Conservation (phyloP, 306 rosid genomes). For the Vachellia collinsii region DNA sequence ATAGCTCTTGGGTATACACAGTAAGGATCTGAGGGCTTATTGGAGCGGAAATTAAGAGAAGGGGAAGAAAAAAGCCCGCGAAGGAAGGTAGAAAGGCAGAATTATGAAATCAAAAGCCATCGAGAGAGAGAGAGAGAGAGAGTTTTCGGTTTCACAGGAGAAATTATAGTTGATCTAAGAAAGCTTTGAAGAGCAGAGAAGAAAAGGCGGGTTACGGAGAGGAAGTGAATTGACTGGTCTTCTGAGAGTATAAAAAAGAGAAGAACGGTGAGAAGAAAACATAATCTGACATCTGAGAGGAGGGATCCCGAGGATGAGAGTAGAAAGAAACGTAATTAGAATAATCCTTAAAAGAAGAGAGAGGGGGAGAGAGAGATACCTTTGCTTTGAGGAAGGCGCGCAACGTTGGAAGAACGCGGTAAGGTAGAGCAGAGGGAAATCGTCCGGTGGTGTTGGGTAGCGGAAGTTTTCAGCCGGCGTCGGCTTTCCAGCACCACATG, state of each 20-base stretch:
- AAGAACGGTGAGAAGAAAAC: not conserved
- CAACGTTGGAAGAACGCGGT: not conserved
- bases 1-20: slow-evolving; percentile 14
- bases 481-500: slow-evolving; percentile 58
- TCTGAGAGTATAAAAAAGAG: slow-evolving; percentile 24
- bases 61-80: slow-evolving; percentile 7
- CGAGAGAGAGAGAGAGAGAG: not conserved
- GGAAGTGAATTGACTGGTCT: slow-evolving; percentile 21
- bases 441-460: slow-evolving; percentile 28
- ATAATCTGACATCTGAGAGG: slow-evolving; percentile 35
- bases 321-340: slow-evolving; percentile 17
- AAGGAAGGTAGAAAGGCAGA: slow-evolving; percentile 10
- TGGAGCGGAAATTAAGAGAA: slow-evolving; percentile 11
- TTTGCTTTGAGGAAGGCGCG: slow-evolving; percentile 4
- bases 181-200: slow-evolving; percentile 13
- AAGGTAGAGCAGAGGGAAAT: slow-evolving; percentile 29
- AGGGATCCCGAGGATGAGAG: slow-evolving; percentile 50
- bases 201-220: slow-evolving; percentile 31
- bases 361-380: slow-evolving; percentile 34
- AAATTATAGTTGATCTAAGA: slow-evolving; percentile 40
- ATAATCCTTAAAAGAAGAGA: slow-evolving; percentile 30
- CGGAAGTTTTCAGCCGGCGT: slow-evolving; percentile 42
- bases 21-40: slow-evolving; percentile 25
- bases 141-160: slow-evolving; percentile 1
- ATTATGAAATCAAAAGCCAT: not conserved